Evolutionary conservation across 306 rosid species (phyloP).

Genomic region (Vachellia collinsii): DNA sequence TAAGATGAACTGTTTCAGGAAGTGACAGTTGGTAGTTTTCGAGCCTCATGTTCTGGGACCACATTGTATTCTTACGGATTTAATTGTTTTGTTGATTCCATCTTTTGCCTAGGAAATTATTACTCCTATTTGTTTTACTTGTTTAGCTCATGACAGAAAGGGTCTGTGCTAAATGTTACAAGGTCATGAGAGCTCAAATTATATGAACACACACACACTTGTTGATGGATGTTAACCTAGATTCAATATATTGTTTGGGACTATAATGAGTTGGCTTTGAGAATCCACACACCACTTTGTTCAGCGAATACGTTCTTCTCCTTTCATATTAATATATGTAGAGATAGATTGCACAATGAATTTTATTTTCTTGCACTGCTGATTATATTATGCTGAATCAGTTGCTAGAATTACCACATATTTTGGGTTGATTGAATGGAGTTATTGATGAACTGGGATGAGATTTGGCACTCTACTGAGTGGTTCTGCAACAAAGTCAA

Average conservation of each 20-base stretch:
- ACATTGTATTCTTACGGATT: slow-evolving; percentile 25
- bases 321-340: background rate
- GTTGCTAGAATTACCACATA: background rate
- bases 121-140: background rate
- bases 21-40: slow-evolving; percentile 23
- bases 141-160: background rate
- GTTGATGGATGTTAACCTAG: slow-evolving; percentile 18
- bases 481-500: slow-evolving; percentile 38
- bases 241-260: background rate
- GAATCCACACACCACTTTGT: slow-evolving; percentile 24
- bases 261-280: slow-evolving; percentile 18
- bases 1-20: slow-evolving; percentile 28
- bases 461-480: slow-evolving; percentile 28
- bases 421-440: background rate
- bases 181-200: background rate
- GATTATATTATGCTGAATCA: background rate
- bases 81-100: background rate
- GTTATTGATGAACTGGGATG: background rate
- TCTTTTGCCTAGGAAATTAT: background rate
- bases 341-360: slow-evolving; percentile 26
- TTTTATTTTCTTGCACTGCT: background rate
- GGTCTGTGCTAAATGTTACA: background rate
- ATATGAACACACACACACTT: background rate
- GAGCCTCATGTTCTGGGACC: slow-evolving; percentile 33
- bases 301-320: slow-evolving; percentile 35